phyloP scores from a whole-genome alignment of 139 green algal genomes.

The Desmodesmus armatus region DNA sequence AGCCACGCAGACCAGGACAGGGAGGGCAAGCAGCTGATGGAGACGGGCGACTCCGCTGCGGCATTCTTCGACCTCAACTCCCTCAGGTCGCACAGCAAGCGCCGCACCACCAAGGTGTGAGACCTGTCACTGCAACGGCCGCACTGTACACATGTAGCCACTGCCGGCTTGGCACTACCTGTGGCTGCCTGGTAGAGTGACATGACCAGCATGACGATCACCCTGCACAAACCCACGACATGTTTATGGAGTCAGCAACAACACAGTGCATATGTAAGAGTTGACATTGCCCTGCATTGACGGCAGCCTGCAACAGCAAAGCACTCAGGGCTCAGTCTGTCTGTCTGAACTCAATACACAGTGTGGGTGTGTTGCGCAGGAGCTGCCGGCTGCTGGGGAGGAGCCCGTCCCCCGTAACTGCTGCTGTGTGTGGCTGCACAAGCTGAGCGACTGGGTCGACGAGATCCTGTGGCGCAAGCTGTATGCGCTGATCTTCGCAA shows the following conservation, averaged over 20 bases:
- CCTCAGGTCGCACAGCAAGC: neutral
- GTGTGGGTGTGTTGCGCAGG: too few species aligned
- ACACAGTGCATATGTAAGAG: neutral
- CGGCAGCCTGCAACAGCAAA: neutral
- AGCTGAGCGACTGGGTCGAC: neutral
- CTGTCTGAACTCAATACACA: too few species aligned
- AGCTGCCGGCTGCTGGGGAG: neutral
- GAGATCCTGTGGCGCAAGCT: conserved; percentile 8
- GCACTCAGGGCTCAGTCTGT: neutral
- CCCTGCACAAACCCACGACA: neutral
- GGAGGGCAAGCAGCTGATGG: neutral
- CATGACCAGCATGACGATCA: neutral
- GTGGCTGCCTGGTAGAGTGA: neutral
- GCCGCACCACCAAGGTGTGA: neutral
- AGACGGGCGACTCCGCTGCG: neutral
- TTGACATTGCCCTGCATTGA: neutral
- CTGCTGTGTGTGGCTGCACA: conserved; percentile 1
- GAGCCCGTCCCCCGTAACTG: neutral
- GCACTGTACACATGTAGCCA: neutral
- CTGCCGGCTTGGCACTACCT: neutral
- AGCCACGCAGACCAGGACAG: neutral
- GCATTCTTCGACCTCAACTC: conserved; percentile 30
- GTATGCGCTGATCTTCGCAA: conserved; percentile 22
- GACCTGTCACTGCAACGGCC: neutral
- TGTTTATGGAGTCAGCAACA: too few species aligned